phyloP scores from a whole-genome alignment of 2,329 filamentous ascomycete genomes.

The Colletotrichum sublineola region DNA sequence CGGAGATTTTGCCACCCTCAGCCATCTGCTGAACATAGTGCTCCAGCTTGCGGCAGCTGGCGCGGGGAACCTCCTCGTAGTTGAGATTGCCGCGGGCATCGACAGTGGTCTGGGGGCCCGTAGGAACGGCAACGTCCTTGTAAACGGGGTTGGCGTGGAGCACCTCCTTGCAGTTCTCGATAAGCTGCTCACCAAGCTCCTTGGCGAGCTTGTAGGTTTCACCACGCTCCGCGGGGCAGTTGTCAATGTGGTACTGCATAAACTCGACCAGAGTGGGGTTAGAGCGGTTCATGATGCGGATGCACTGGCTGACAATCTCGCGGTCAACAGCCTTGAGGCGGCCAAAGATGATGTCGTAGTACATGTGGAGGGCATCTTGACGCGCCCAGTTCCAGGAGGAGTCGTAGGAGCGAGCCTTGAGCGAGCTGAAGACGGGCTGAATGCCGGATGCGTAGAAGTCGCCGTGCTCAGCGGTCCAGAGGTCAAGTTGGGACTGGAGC shows the following conservation, averaged over 20 bases:
- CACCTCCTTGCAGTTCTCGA: slow-evolving; percentile 97
- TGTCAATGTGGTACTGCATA: slow-evolving; percentile 99
- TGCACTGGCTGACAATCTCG: slow-evolving; percentile 98
- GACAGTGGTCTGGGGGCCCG: slow-evolving; percentile 91
- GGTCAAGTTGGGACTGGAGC: slow-evolving; percentile 91
- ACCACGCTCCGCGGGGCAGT: slow-evolving; percentile 95
- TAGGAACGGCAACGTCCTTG: slow-evolving; percentile 95
- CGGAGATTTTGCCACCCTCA: slow-evolving; percentile 96
- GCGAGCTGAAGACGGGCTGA: slow-evolving; percentile 89
- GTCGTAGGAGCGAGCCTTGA: slow-evolving; percentile 97
- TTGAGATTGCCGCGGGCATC: slow-evolving; percentile 93
- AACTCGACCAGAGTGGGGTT: slow-evolving; percentile 96
- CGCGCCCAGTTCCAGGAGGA: slow-evolving; percentile 99
- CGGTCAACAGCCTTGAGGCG: slow-evolving; percentile 92
- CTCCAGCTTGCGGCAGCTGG: slow-evolving; percentile 95
- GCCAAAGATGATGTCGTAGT: slow-evolving; percentile 98
- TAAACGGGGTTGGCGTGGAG: slow-evolving; percentile 86
- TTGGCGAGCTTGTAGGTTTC: slow-evolving; percentile 99
- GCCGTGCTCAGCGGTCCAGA: slow-evolving; percentile 96
- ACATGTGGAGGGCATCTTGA: slow-evolving; percentile 98
- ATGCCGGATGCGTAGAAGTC: slow-evolving; percentile 97
- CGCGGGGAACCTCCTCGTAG: slow-evolving; percentile 87
- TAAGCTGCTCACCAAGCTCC: slow-evolving; percentile 90
- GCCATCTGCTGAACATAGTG: slow-evolving; percentile 99
- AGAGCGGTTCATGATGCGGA: slow-evolving; percentile 98